These are phyloP conservation scores for Malus hybrid DNA, from an alignment of 331 rosid species.

Conservation along the genomic window DNA sequence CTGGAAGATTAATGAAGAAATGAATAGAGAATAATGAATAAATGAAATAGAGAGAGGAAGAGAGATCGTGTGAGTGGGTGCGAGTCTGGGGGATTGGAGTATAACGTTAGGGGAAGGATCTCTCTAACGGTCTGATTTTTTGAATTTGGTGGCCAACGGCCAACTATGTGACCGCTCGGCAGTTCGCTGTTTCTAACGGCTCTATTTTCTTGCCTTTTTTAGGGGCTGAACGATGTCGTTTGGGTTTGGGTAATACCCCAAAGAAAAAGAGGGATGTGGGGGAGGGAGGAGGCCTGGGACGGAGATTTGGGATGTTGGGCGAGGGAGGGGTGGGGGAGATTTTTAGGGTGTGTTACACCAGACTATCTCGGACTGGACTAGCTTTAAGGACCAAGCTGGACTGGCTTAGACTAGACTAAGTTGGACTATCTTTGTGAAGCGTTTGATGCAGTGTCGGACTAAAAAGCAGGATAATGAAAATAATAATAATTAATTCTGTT, in stretches of 20 bases:
- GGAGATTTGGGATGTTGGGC: too few relatives aligned
- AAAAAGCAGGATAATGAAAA: too few relatives aligned
- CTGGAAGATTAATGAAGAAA: background rate
- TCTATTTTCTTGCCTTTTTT: constrained; percentile 15
- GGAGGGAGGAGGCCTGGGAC: too few relatives aligned
- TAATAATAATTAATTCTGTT: too few relatives aligned
- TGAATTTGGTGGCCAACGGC: constrained; percentile 30
- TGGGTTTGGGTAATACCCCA: background rate
- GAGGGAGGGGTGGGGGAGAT: too few relatives aligned
- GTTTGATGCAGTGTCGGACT: too few relatives aligned
- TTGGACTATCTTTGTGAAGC: too few relatives aligned
- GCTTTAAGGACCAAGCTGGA: too few relatives aligned
- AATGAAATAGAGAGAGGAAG: background rate
- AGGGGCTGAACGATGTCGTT: background rate
- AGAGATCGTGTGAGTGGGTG: background rate
- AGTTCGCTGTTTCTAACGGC: constrained; percentile 30
- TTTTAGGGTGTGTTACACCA: too few relatives aligned
- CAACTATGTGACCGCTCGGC: background rate
- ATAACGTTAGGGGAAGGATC: background rate
- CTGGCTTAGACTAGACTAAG: too few relatives aligned
- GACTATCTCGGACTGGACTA: too few relatives aligned
- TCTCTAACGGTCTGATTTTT: constrained; percentile 41
- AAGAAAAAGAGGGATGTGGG: too few relatives aligned
- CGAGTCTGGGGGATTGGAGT: background rate
- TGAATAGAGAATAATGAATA: background rate